phyloP scores from a whole-genome alignment of 2,329 filamentous ascomycete genomes.

The Bipolaris gigantea region DNA sequence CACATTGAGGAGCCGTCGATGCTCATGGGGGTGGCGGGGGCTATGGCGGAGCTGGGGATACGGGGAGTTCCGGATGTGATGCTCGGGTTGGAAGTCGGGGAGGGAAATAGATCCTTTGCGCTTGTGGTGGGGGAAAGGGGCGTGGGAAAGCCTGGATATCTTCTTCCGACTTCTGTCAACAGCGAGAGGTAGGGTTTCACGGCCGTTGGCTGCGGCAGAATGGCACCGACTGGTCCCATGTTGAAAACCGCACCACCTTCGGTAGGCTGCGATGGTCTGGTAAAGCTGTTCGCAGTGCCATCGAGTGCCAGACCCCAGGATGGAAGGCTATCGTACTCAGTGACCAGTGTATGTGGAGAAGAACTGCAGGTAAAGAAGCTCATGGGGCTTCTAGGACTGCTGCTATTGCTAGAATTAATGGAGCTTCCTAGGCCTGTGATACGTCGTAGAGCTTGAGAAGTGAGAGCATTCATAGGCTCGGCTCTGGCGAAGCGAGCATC shows the following conservation, averaged over 20 bases:
- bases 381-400: slow-evolving; percentile 20
- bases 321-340: slow-evolving; percentile 3
- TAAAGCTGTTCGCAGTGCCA: slow-evolving; percentile 10
- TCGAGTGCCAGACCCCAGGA: slow-evolving; percentile 21
- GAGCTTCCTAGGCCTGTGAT: slow-evolving; percentile 35
- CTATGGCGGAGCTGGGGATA: slow-evolving; percentile 13
- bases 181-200: slow-evolving; percentile 23
- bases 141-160: slow-evolving; percentile 38
- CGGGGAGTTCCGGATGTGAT: slow-evolving; percentile 15
- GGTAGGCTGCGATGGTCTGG: not conserved
- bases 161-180: slow-evolving; percentile 34
- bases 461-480: slow-evolving; percentile 26
- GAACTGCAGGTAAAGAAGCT: slow-evolving; percentile 20
- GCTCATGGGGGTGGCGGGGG: slow-evolving; percentile 28
- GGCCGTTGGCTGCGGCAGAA: slow-evolving; percentile 1
- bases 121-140: slow-evolving; percentile 34
- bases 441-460: slow-evolving; percentile 32
- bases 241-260: slow-evolving; percentile 21
- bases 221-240: slow-evolving; percentile 19
- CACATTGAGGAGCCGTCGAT: slow-evolving; percentile 32
- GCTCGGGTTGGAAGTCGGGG: slow-evolving; percentile 26
- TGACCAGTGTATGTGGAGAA: slow-evolving; percentile 10
- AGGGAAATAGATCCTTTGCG: slow-evolving; percentile 35
- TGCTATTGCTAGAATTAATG: slow-evolving; percentile 11
- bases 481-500: slow-evolving; percentile 44